These are phyloP conservation scores for Pseudogymnoascus sp. DNA, from an alignment of 2,329 filamentous ascomycete species.

Conservation along the genomic window DNA sequence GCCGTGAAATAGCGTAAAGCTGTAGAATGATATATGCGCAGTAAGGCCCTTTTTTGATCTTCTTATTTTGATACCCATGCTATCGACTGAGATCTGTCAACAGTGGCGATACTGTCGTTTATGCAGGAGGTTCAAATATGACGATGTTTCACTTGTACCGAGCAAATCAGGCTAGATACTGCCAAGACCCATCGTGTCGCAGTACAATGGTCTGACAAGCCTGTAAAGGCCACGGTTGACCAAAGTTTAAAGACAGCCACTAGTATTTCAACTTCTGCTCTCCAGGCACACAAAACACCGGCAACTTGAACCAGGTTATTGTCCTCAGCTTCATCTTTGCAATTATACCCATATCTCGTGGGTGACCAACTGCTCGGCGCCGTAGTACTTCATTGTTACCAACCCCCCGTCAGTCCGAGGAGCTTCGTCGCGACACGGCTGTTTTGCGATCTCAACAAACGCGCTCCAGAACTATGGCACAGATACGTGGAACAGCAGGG, in stretches of 20 bases:
- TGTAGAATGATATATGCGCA: not conserved
- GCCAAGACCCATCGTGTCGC: not conserved
- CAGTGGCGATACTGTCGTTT: not conserved
- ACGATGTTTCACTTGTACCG: constrained; percentile 7
- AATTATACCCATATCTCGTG: not conserved
- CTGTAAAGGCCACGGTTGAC: constrained; percentile 9
- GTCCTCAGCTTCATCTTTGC: constrained; percentile 4
- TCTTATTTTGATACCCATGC: not conserved
- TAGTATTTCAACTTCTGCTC: constrained; percentile 5
- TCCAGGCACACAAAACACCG: not conserved
- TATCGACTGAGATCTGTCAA: not conserved
- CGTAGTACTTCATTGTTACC: constrained; percentile 5
- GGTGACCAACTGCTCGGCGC: not conserved
- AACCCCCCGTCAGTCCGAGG: not conserved
- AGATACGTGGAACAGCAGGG: constrained; percentile 47
- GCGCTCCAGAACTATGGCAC: constrained; percentile 37
- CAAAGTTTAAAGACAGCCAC: constrained; percentile 8
- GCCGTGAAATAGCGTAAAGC: not conserved
- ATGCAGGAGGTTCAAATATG: not conserved
- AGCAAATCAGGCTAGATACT: constrained; percentile 4
- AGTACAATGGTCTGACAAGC: constrained; percentile 1
- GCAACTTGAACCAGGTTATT: not conserved
- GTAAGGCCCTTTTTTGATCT: not conserved
- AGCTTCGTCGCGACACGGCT: constrained; percentile 2
- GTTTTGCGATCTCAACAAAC: not conserved